Evolutionary conservation across 129 eudicot species (phyloP).

Genomic region (Saussurea involucrata): DNA sequence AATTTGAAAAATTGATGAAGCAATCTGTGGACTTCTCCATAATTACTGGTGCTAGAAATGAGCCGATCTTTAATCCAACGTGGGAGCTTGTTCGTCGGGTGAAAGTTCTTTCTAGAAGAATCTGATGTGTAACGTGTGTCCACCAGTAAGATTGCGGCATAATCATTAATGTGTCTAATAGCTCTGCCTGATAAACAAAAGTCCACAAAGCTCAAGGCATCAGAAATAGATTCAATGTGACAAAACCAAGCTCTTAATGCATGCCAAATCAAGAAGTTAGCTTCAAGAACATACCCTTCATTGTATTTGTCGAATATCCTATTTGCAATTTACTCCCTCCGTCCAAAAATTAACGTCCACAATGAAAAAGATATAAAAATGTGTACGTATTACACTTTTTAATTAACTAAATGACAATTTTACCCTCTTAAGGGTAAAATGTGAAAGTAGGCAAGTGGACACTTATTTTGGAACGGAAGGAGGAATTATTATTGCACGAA

Average conservation of each 20-base stretch:
- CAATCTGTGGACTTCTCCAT: constrained; percentile 76
- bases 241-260: background rate
- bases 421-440: background rate
- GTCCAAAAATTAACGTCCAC: background rate
- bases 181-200: constrained; percentile 72
- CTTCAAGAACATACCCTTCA: background rate
- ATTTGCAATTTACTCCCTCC: background rate
- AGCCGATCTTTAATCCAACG: constrained; percentile 79
- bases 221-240: background rate
- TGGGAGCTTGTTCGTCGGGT: constrained; percentile 78
- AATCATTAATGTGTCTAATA: constrained; percentile 85
- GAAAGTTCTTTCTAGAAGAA: constrained; percentile 39
- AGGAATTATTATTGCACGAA: background rate
- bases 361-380: background rate
- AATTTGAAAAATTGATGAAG: constrained; percentile 81
- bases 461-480: background rate
- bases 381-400: background rate
- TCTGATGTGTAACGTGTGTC: constrained; percentile 75
- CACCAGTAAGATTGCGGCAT: constrained; percentile 87
- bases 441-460: background rate
- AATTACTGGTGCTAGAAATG: constrained; percentile 40
- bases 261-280: background rate
- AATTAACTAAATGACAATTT: background rate
- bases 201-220: background rate
- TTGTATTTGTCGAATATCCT: background rate